phyloP scores from a whole-genome alignment of 306 rosid species.

The Sophora flavescens region DNA sequence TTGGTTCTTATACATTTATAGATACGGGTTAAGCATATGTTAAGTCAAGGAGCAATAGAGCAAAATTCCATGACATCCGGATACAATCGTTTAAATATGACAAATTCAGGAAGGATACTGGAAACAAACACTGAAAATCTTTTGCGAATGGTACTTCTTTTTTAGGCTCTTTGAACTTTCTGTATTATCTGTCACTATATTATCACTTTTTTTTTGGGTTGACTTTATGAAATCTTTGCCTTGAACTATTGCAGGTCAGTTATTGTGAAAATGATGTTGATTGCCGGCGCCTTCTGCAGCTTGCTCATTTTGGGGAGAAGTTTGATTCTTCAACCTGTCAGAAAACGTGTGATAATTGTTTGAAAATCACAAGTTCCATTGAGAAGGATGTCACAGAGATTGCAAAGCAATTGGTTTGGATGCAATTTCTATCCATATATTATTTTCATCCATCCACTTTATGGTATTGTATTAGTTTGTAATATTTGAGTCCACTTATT shows the following conservation, averaged over 20 bases:
- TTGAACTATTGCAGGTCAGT: constrained; percentile 75
- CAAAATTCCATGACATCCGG: constrained; percentile 71
- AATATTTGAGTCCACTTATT: constrained; percentile 34
- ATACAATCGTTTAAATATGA: constrained; percentile 62
- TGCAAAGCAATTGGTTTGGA: constrained; percentile 90
- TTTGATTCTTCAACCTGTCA: constrained; percentile 83
- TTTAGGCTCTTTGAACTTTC: constrained; percentile 11
- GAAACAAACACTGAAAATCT: constrained; percentile 95
- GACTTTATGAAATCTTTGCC: constrained; percentile 34
- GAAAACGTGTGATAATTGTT: constrained; percentile 96
- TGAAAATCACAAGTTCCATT: constrained; percentile 65
- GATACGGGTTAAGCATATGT: constrained; percentile 93
- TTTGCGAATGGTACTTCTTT: constrained; percentile 76
- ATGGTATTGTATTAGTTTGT: constrained; percentile 34
- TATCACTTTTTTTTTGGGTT: background rate
- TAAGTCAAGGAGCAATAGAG: constrained; percentile 80
- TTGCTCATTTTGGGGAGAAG: constrained; percentile 92
- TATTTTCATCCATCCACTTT: constrained; percentile 13
- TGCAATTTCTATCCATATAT: constrained; percentile 39
- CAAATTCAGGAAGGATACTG: constrained; percentile 77
- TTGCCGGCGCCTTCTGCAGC: constrained; percentile 91
- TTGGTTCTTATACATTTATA: constrained; percentile 49
- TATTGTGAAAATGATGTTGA: constrained; percentile 95
- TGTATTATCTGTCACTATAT: constrained; percentile 19
- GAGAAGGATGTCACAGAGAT: constrained; percentile 90